Base-by-base conservation (phyloP, 176 grass and related monocot species). In the Saccharum spontaneum region DNA sequence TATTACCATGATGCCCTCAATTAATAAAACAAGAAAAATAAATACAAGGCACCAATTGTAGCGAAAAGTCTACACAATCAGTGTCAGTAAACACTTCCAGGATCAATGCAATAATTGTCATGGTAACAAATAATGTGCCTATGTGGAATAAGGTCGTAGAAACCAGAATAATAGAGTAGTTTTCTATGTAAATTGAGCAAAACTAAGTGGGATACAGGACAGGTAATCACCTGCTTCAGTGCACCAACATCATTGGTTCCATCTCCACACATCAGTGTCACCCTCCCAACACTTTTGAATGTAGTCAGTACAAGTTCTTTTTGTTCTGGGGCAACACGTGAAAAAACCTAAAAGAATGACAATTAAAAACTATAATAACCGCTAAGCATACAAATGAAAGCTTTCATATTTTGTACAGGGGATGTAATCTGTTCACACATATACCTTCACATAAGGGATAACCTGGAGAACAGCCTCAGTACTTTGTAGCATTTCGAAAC, bases 171-270 rank as follows among this genome's bases (percentile, higher is more conserved):
- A 60, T 71, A 20, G 4, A 57, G 22, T 83, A 67, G 52, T 38
- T 68, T 39, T 60, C 48, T 20, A 7, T 54, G 24, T 48, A 74
- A 78, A 23, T 49, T 68, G 28, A 85, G 54, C 6, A 80, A 76
- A 71, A 79, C 30, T 62, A 62, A 30, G 67, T 11, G 28, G 10
- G 37, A 71, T 49, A 57, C 49, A 64, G 5, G 54, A 40, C 73
- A 73, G 45, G 41, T 28, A 71, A 44, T 87, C 71, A 94, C 97
- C 91, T 99, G 97, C 84, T 99, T 99, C 68, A 99, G 87, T 79
- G 97, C 97, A 73, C 97, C 97, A 82, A 99, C 97, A 92, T 99
- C 97, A 82, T 96, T 99, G 14, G 97, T 99, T 85, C 97, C 97
- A 79, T 99, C 97, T 89, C 97, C 97, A 85, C 97, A 99, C 97